Evolutionary conservation across 805 yeast genomes (phyloP).

Genomic region (Saccharomycopsis babjevae): DNA sequence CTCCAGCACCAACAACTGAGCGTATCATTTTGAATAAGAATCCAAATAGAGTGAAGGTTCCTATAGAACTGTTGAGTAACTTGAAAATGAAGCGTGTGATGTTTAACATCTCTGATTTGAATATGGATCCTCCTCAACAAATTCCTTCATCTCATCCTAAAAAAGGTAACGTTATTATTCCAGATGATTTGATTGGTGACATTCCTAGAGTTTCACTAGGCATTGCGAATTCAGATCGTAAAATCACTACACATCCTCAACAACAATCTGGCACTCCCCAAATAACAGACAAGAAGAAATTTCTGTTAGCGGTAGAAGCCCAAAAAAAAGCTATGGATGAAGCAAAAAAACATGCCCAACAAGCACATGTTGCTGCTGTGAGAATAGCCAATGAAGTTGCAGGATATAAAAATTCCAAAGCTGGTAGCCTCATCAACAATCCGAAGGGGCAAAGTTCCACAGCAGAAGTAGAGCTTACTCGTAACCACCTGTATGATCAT

Average conservation of each 20-base stretch:
- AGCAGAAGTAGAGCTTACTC: constrained; percentile 1
- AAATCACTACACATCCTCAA: constrained; percentile 21
- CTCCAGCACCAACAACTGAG: constrained; percentile 18
- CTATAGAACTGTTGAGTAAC: constrained; percentile 24
- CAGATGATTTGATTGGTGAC: constrained; percentile 52
- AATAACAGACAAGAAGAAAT: constrained; percentile 35
- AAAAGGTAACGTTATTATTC: constrained; percentile 64
- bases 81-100: constrained; percentile 50
- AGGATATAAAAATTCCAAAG: constrained; percentile 28
- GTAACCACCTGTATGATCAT: constrained; percentile 17
- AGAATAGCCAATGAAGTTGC: constrained; percentile 59
- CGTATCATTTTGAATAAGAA: constrained; percentile 38
- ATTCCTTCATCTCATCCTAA: constrained; percentile 80
- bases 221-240: constrained; percentile 40
- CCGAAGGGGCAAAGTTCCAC: constrained; percentile 11
- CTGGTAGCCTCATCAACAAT: constrained; percentile 20
- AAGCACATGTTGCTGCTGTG: constrained; percentile 64
- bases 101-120: constrained; percentile 66
- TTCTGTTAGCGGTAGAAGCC: constrained; percentile 48
- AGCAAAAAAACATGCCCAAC: constrained; percentile 63
- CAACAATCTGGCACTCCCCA: constrained; percentile 24
- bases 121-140: constrained; percentile 85
- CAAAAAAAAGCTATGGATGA: constrained; percentile 46
- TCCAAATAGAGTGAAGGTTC: constrained; percentile 29
- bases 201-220: constrained; percentile 60